Evolutionary conservation across 352 stramenopile genomes (phyloP).

Genomic region (Globisporangium camurandrum): DNA sequence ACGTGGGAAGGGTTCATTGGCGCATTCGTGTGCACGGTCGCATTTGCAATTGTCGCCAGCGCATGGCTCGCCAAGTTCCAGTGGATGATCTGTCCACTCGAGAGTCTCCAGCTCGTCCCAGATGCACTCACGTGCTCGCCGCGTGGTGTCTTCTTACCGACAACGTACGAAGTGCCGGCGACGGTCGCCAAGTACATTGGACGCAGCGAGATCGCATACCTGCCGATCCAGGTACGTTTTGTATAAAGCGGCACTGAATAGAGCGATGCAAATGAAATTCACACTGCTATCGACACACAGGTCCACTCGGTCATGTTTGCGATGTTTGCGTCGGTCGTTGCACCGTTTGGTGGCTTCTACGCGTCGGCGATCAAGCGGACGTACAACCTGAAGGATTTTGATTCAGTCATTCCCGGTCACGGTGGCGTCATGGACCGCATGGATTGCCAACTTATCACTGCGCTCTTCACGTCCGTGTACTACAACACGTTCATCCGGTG

Average conservation of each 20-base stretch:
- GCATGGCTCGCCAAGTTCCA: constrained; percentile 87
- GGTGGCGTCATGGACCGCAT: constrained; percentile 96
- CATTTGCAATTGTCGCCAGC: constrained; percentile 91
- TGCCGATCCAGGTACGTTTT: constrained; percentile 77
- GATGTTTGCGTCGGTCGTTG: constrained; percentile 96
- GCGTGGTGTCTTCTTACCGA: constrained; percentile 49
- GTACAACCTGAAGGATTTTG: constrained; percentile 99
- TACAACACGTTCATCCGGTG: constrained; percentile 96
- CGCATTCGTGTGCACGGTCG: constrained; percentile 93
- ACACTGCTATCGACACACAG: too few species aligned
- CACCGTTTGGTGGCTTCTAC: constrained; percentile 98
- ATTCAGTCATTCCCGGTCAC: constrained; percentile 97
- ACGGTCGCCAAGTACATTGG: constrained; percentile 77
- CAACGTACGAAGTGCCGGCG: constrained; percentile 57
- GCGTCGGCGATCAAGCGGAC: constrained; percentile 98
- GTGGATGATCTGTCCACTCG: constrained; percentile 92
- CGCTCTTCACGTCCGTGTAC: constrained; percentile 94
- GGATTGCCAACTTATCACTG: constrained; percentile 96
- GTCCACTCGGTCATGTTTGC: constrained; percentile 95
- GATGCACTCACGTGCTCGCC: constrained; percentile 61
- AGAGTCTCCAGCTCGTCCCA: constrained; percentile 71
- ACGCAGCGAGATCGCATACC: constrained; percentile 68
- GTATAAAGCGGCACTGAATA: too few species aligned
- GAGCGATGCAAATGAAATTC: too few species aligned
- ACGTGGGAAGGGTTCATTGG: constrained; percentile 99